Conservation (phyloP, 1,284 basidiomycete genomes). For the Golubevia sp. region DNA sequence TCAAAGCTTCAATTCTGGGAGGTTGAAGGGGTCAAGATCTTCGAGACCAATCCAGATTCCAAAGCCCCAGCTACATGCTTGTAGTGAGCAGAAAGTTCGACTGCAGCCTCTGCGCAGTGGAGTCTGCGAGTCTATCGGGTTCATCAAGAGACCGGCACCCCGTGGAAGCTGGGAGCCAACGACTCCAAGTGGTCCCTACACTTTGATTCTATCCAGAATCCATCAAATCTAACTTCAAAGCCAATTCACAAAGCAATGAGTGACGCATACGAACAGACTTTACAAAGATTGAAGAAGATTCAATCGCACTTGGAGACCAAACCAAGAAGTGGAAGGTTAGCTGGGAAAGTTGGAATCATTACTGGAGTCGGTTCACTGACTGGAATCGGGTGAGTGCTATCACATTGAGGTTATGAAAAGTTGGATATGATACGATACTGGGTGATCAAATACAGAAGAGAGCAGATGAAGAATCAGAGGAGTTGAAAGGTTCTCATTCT, state of each 20-base stretch:
- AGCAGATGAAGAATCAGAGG: constrained; percentile 37
- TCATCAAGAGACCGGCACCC: too few relatives aligned
- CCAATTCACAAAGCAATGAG: constrained; percentile 1
- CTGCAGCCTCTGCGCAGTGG: too few relatives aligned
- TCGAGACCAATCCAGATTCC: too few relatives aligned
- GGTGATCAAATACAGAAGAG: not conserved
- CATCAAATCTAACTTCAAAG: not conserved
- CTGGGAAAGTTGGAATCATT: constrained; percentile 83
- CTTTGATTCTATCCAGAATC: too few relatives aligned
- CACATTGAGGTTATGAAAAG: not conserved
- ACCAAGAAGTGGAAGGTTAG: constrained; percentile 69
- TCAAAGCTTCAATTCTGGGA: too few relatives aligned
- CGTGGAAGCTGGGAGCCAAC: too few relatives aligned
- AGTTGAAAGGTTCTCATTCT: not conserved
- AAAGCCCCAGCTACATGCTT: too few relatives aligned
- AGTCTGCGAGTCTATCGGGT: too few relatives aligned
- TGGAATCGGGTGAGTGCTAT: constrained; percentile 26
- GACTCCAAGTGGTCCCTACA: too few relatives aligned
- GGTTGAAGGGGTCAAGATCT: too few relatives aligned
- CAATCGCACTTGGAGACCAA: constrained; percentile 71
- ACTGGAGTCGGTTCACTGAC: constrained; percentile 68
- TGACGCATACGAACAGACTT: constrained; percentile 23
- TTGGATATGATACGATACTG: too few relatives aligned
- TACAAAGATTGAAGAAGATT: constrained; percentile 69
- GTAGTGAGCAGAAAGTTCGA: too few relatives aligned